Evolutionary conservation across 768 basidiomycete genomes (phyloP).

Genomic region (Obba rivulosa): DNA sequence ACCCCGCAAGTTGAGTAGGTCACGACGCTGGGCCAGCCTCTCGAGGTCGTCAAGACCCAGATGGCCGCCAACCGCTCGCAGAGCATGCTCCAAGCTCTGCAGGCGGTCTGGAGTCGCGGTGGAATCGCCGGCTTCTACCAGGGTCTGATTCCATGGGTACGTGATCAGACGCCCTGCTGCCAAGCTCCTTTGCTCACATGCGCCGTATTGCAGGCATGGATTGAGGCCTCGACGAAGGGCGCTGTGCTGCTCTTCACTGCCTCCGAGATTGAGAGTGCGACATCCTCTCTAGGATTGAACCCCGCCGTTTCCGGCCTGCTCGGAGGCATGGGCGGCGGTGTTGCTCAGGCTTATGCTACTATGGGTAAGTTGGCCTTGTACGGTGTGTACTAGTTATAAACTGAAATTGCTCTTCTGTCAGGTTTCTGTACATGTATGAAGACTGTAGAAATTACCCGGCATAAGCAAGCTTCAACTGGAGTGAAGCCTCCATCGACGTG

Average conservation of each 20-base stretch:
- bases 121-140: constrained; percentile 91
- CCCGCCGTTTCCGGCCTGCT: constrained; percentile 83
- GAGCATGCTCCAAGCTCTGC: constrained; percentile 80
- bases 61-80: constrained; percentile 98
- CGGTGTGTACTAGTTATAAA: constrained; percentile 1
- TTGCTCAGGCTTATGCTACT: constrained; percentile 98
- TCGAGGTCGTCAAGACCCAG: constrained; percentile 98
- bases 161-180: constrained; percentile 21
- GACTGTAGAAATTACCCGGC: constrained; percentile 94
- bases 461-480: constrained; percentile 83
- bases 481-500: constrained; percentile 88
- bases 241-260: constrained; percentile 95
- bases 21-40: constrained; percentile 94
- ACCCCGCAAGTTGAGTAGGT: constrained; percentile 45
- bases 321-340: constrained; percentile 96
- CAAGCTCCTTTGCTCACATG: not conserved
- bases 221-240: constrained; percentile 98
- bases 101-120: constrained; percentile 88
- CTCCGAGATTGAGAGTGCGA: constrained; percentile 82
- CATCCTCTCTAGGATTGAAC: constrained; percentile 60
- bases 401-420: constrained; percentile 26
- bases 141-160: constrained; percentile 97
- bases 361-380: constrained; percentile 69
- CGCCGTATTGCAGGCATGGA: constrained; percentile 73
- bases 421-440: constrained; percentile 99